phyloP scores from a whole-genome alignment of 2,329 filamentous ascomycete species.

The Trichoderma sp. region DNA sequence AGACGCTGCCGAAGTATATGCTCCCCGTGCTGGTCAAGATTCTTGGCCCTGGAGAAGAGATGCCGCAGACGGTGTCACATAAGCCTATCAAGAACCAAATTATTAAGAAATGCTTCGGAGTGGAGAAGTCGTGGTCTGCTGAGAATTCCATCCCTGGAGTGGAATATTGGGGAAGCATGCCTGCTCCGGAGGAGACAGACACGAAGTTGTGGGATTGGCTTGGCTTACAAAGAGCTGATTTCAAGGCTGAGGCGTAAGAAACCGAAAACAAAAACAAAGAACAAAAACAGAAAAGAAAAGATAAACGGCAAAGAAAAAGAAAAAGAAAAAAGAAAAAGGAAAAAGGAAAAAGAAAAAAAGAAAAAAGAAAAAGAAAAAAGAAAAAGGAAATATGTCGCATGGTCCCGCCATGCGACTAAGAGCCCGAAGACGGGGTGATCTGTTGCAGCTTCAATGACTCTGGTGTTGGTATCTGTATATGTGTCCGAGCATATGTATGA shows the following conservation, averaged over 20 bases:
- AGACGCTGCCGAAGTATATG: constrained; percentile 23
- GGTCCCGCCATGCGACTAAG: neutral
- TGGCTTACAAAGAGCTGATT: constrained; percentile 19
- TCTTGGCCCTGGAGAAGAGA: constrained; percentile 21
- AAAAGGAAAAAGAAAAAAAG: too few relatives aligned
- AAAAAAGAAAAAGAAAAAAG: too few relatives aligned
- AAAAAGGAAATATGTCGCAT: neutral
- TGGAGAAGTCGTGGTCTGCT: constrained; percentile 16
- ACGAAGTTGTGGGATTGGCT: constrained; percentile 24
- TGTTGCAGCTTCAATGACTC: neutral
- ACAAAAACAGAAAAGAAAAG: neutral
- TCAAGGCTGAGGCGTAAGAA: neutral
- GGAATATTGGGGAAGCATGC: constrained; percentile 19
- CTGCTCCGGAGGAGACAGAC: constrained; percentile 1
- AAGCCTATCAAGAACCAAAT: constrained; percentile 25
- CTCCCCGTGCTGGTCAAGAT: constrained; percentile 25
- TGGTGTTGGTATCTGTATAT: neutral
- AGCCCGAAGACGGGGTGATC: too few relatives aligned
- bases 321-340: too few relatives aligned
- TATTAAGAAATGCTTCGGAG: constrained; percentile 23
- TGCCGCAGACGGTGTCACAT: constrained; percentile 24
- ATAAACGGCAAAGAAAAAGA: neutral
- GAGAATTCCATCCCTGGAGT: constrained; percentile 22
- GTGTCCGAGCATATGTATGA: neutral
- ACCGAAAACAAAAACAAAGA: neutral